Percentiles rank a stretch among this genome's conserved stretches.
Conservation (phyloP, 2,329 filamentous ascomycete genomes). For the Hortaea werneckii region DNA sequence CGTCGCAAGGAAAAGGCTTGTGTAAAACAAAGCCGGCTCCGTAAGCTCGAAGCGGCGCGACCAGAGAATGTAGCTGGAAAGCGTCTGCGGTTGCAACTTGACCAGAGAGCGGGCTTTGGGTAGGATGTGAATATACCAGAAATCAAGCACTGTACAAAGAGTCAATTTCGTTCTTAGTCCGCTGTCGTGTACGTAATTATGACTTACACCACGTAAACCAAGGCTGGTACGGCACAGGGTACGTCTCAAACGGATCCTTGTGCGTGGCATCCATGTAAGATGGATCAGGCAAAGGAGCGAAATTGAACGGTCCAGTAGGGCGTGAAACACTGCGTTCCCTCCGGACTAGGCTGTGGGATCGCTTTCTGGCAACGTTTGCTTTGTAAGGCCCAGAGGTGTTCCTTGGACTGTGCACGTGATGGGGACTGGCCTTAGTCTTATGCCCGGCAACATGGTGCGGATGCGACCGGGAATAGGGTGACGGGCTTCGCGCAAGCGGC, state of each 20-base stretch:
- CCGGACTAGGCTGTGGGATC: neutral
- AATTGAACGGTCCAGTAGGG: neutral
- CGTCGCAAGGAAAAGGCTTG: slow-evolving; percentile 13
- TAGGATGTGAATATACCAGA: slow-evolving; percentile 11
- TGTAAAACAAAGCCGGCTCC: slow-evolving; percentile 15
- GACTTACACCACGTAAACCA: slow-evolving; percentile 11
- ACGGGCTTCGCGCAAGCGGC: too few relatives aligned
- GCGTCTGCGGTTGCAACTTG: slow-evolving; percentile 8
- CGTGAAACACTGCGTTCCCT: too few relatives aligned
- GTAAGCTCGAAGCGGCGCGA: slow-evolving; percentile 11
- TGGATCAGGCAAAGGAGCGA: slow-evolving; percentile 7
- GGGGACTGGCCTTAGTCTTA: too few relatives aligned
- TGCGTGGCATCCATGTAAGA: slow-evolving; percentile 10
- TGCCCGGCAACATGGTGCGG: too few relatives aligned
- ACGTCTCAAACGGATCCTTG: slow-evolving; percentile 13
- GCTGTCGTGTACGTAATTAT: neutral
- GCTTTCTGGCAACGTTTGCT: slow-evolving; percentile 6
- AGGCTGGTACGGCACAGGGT: slow-evolving; percentile 11
- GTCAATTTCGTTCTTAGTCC: neutral
- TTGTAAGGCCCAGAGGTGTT: neutral
- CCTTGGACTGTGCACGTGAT: neutral
- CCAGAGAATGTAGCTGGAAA: slow-evolving; percentile 11
- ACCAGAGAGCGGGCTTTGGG: slow-evolving; percentile 8
- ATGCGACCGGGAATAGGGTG: too few relatives aligned
- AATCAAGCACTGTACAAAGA: slow-evolving; percentile 7